Conservation (phyloP, 306 rosid genomes). For the Cucurbita pepo region DNA sequence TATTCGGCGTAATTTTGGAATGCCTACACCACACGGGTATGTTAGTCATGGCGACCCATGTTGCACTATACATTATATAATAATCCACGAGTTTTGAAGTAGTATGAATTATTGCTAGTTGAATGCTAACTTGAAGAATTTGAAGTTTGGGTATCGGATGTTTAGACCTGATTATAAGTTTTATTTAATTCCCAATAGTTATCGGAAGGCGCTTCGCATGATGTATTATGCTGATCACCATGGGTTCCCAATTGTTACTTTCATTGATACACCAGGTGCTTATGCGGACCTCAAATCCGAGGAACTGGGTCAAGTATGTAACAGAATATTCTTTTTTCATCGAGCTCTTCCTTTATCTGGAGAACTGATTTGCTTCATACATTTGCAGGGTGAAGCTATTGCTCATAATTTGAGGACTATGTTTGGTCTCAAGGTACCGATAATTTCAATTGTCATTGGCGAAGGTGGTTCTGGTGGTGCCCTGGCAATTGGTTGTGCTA, state of each 20-base stretch:
- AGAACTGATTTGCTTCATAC: conserved; percentile 14
- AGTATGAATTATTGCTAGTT: neutral
- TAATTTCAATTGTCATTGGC: conserved; percentile 80
- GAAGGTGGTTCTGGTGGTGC: conserved; percentile 99
- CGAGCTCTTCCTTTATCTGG: conserved; percentile 4
- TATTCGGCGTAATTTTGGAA: conserved; percentile 84
- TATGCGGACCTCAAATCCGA: conserved; percentile 89
- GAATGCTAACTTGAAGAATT: neutral
- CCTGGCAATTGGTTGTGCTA: conserved; percentile 94
- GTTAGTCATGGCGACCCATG: conserved; percentile 7
- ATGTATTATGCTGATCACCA: conserved; percentile 90
- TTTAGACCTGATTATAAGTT: conserved; percentile 6
- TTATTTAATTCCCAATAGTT: conserved; percentile 41
- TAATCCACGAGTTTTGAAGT: neutral
- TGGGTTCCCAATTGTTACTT: conserved; percentile 74
- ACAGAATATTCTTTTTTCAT: neutral
- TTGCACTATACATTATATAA: neutral
- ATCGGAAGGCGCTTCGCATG: conserved; percentile 84
- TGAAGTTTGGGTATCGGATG: conserved; percentile 3
- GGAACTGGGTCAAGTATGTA: conserved; percentile 72
- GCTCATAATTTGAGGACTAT: conserved; percentile 80
- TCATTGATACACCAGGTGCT: conserved; percentile 96
- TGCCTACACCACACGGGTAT: conserved; percentile 99
- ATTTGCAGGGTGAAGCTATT: conserved; percentile 93
- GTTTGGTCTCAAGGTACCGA: conserved; percentile 92